Base-by-base conservation (phyloP, 352 stramenopile genomes). In the Halophytophthora polymorphica region DNA sequence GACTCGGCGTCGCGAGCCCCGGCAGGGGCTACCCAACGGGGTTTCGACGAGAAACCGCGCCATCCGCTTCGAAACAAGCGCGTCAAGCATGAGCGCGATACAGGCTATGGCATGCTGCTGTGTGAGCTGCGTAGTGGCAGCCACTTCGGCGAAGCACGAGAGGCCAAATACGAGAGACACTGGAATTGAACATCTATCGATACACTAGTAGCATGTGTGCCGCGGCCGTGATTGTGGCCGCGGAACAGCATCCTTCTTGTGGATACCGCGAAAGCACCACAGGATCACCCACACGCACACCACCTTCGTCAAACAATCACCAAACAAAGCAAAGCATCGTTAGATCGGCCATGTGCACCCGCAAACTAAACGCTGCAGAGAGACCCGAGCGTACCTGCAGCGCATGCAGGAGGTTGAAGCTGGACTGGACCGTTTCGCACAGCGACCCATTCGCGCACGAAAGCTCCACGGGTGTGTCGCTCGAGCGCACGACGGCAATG, bases 361-460 rank as follows among this genome's bases (percentile, higher is more conserved):
- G 8, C 4, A 31, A 31, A 8, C 25, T 8, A 31, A 31, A 31
- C 25, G 8, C 4, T 8, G 8, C 4, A 31, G 25, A 31, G 4
- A 31, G 25, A 8, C 25, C 8, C 25, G 25, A 31, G 25, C 4
- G 4, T 15, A 58, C 58, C 56, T 77, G 67, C 28, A 73, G 64
- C 5, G 59, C 21, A 41, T 81, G 67, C 21, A 81, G 50, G 4
- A 68, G 42, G 29, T 48, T 66, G 6, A 81, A 38, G n/a, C 46
- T 60, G 13, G 55, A 50, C 18, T 63, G 46, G 29, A 86, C 46
- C 17, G 59, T 56, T 5, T 83, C 58, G 42, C 77, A 88, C 38
- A 66, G 22, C 6, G 59, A 36, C 5, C 74, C 77, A 46, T 86
- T 86, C 12, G 77, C 73, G 33, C 77, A 88, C 0, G 64, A 70